Base-by-base conservation (phyloP, 2,329 filamentous ascomycete genomes). In the Sclerotiophoma versabilis region DNA sequence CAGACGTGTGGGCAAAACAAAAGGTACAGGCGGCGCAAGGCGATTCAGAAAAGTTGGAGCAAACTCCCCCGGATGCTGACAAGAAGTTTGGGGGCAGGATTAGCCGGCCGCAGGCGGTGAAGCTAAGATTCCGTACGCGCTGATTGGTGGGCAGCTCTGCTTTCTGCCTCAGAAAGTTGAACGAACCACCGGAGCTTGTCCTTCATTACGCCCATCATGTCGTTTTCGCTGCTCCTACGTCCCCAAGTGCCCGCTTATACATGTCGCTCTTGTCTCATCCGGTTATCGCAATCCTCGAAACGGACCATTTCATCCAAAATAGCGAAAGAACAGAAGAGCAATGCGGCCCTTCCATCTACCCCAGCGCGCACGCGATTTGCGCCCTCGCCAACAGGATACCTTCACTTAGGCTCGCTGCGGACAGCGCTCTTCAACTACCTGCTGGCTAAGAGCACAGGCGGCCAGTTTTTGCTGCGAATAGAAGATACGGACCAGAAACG, bases 341-440 rank as follows among this genome's bases (percentile, higher is more conserved):
- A 45, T 20, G 29, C 51, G n/a, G 49, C 63, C n/a, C 63, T 74
- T 19, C 70, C 71, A 5, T 53, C 63, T 11, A 55, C 49, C 14
- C 71, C 72, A 17, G 71, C 71, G 41, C 82, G 91, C 73, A 91
- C 95, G 15, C 88, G 95, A 39, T 99, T 99, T 75, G 95, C 96
- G 1, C 95, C 95, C 0, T 98, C 95, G 1, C 95, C 95, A 0
- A 99, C 95, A 0, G 95, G 95, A 1, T 93, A 93, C 67, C 82
- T 99, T 20, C 95, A 99, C 76, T 81, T 99, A 11, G 95, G 95
- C 4, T 96, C 93, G 0, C 76, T 99, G 29, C 84, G 95, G 54
- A 99, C 95, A 0, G 96, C 96, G 0, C 77, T 99, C n/a, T 98
- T 92, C 79, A 98, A 96, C 69, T 97, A 93, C 64, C 80, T 99